Percentiles rank a stretch among this genome's conserved stretches.
Conservation (phyloP, 2,329 filamentous ascomycete species). For the Trichocomaceae sp. region DNA sequence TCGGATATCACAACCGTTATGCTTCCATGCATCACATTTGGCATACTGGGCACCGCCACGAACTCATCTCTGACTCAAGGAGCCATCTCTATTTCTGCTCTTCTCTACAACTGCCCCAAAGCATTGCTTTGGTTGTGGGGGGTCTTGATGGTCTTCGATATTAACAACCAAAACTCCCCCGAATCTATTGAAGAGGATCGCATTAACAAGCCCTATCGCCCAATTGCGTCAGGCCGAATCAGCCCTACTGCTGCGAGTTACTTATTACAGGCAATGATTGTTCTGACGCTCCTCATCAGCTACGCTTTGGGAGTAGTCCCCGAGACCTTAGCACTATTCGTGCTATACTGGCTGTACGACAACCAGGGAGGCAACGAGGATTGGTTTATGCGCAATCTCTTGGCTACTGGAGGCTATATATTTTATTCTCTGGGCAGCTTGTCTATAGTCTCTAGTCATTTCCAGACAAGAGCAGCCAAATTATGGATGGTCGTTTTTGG, state of each 20-base stretch:
- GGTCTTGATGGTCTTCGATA: slow-evolving; percentile 12
- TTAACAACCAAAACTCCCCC: slow-evolving; percentile 13
- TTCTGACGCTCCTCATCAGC: slow-evolving; percentile 7
- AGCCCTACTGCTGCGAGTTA: slow-evolving; percentile 4
- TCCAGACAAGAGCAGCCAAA: slow-evolving; percentile 5
- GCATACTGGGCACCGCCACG: slow-evolving; percentile 7
- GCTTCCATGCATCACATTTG: slow-evolving; percentile 13
- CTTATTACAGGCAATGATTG: slow-evolving; percentile 9
- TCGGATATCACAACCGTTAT: slow-evolving; percentile 13
- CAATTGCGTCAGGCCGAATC: slow-evolving; percentile 10
- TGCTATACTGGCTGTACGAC: slow-evolving; percentile 12
- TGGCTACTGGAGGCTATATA: slow-evolving; percentile 12
- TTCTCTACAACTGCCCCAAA: slow-evolving; percentile 3
- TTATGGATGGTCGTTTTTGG: slow-evolving; percentile 12
- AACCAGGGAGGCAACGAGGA: slow-evolving; percentile 12
- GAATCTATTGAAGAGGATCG: slow-evolving; percentile 13
- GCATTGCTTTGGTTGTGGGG: slow-evolving; percentile 11
- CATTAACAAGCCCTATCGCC: slow-evolving; percentile 11
- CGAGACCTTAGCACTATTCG: slow-evolving; percentile 12
- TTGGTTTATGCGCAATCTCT: slow-evolving; percentile 13
- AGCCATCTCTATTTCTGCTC: background rate
- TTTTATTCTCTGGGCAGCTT: slow-evolving; percentile 11
- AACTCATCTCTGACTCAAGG: slow-evolving; percentile 7
- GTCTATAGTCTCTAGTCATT: slow-evolving; percentile 6
- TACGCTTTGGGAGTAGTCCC: slow-evolving; percentile 6